Evolutionary conservation across 192 early-diverging fungal species (phyloP).

Genomic region (Rhizophagus clarus): DNA sequence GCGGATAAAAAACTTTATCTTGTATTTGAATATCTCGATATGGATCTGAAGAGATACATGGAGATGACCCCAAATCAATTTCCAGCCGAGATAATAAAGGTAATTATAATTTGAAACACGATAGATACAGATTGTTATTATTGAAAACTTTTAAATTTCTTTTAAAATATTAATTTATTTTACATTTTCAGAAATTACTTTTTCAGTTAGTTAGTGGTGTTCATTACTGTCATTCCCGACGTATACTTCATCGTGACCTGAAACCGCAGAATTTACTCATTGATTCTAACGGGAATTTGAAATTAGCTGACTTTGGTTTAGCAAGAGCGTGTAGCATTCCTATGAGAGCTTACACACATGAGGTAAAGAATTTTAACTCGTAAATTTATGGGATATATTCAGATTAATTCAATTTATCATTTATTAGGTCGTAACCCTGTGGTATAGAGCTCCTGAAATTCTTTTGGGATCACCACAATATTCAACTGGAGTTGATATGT

Average conservation of each 20-base stretch:
- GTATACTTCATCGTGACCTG: constrained; percentile 95
- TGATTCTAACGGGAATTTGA: constrained; percentile 82
- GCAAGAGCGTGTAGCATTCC: constrained; percentile 92
- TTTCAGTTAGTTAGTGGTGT: constrained; percentile 88
- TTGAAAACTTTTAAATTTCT: too few species aligned
- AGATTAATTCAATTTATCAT: not conserved
- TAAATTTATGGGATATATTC: not conserved
- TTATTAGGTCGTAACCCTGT: constrained; percentile 80
- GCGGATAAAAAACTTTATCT: constrained; percentile 87
- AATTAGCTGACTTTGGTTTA: constrained; percentile 96
- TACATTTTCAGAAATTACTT: constrained; percentile 76
- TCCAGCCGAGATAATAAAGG: constrained; percentile 34
- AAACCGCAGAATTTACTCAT: constrained; percentile 99
- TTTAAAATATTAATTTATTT: not conserved
- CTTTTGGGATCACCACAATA: constrained; percentile 89
- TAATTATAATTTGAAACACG: not conserved
- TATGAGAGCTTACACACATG: constrained; percentile 91
- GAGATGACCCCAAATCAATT: constrained; percentile 33
- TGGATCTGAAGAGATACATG: constrained; percentile 58
- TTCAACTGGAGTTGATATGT: constrained; percentile 94
- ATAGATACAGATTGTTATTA: not conserved
- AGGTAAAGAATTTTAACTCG: constrained; percentile 49
- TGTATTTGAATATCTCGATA: constrained; percentile 95
- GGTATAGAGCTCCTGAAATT: constrained; percentile 97
- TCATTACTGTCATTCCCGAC: constrained; percentile 85